Base-by-base conservation (phyloP, 495 filamentous ascomycete species). In the Penicillium diatomitis region DNA sequence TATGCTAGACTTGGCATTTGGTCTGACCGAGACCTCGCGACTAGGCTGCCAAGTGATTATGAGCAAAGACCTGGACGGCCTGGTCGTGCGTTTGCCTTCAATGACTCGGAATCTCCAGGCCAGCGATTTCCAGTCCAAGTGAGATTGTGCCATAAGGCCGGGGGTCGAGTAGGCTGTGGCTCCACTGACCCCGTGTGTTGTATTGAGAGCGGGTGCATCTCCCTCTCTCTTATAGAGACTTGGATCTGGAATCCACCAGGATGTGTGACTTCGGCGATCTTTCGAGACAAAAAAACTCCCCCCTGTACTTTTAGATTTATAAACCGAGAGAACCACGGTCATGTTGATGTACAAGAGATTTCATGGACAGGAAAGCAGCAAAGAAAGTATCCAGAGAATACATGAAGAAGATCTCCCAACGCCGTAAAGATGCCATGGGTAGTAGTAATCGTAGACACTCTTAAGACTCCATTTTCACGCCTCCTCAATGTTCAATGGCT, bases 91-190 rank as follows among this genome's bases (percentile, higher is more conserved):
- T 57, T 67, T 98, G 54, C 92, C 92, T 8, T 76, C 80, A 32
- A 96, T 96, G 89, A 98, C 92, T 46, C 80, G 94, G 64, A 98
- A 98, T 63, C 55, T 98, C 57, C 94, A 98, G 71, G 87, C 87
- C 28, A 95, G 87, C 64, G 92, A 97, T 67, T 97, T 99, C 54
- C 61, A 62, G 53, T 64, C 66, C 49, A 76, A 70, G 56, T 63
- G 53, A 63, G 54, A 20, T 20, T 20, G 20, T 20, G 20, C 20
- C 20, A 20, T 20, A 20, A 20, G 20, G 1, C 20, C 0, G 2
- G 2, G 20, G 20, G 20, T 20, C 20, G 20, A 20, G 20, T 1
- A 20, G 20, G 20, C 20, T 20, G 20, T 20, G 20, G 20, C 20
- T 20, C 20, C 20, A 20, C 20, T 20, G 20, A 20, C 20, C 20